phyloP scores from a whole-genome alignment of 2,329 filamentous ascomycete species.

The Penicillium sp. region DNA sequence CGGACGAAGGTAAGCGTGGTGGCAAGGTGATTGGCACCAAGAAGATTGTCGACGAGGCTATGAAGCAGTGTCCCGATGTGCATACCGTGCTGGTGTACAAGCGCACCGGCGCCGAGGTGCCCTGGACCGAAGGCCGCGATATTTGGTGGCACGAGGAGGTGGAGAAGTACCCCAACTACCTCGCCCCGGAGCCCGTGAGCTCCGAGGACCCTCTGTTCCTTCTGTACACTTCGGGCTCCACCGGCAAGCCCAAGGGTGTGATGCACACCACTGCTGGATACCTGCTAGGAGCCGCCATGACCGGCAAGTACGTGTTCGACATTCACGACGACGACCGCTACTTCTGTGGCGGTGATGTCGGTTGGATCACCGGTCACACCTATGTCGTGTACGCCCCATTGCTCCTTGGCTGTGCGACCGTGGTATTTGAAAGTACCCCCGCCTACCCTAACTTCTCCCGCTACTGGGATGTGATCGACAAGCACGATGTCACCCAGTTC shows the following conservation, averaged over 20 bases:
- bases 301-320: constrained; percentile 98
- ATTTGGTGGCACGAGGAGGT: constrained; percentile 99
- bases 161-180: constrained; percentile 93
- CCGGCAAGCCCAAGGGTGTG: constrained; percentile 97
- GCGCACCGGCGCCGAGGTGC: constrained; percentile 89
- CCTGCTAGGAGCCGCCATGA: constrained; percentile 87
- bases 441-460: constrained; percentile 97
- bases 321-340: constrained; percentile 91
- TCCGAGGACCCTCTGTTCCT: constrained; percentile 96
- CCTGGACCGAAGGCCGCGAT: constrained; percentile 86
- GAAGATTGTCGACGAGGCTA: constrained; percentile 97
- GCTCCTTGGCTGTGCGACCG: constrained; percentile 86
- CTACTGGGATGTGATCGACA: constrained; percentile 98
- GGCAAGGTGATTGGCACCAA: constrained; percentile 97
- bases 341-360: constrained; percentile 97
- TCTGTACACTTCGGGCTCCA: constrained; percentile 96
- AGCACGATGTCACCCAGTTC: constrained; percentile 95
- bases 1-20: constrained; percentile 96
- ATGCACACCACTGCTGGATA: constrained; percentile 98
- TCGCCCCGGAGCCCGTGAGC: constrained; percentile 83
- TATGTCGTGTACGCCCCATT: constrained; percentile 97
- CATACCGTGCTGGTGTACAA: constrained; percentile 87
- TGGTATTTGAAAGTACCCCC: constrained; percentile 97
- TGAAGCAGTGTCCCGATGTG: constrained; percentile 93
- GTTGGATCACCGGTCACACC: constrained; percentile 98